A percentile compares a stretch with the other conserved stretches of the same genome.
phyloP scores from a whole-genome alignment of 192 early-diverging fungal genomes.

The Coemansia sp. region DNA sequence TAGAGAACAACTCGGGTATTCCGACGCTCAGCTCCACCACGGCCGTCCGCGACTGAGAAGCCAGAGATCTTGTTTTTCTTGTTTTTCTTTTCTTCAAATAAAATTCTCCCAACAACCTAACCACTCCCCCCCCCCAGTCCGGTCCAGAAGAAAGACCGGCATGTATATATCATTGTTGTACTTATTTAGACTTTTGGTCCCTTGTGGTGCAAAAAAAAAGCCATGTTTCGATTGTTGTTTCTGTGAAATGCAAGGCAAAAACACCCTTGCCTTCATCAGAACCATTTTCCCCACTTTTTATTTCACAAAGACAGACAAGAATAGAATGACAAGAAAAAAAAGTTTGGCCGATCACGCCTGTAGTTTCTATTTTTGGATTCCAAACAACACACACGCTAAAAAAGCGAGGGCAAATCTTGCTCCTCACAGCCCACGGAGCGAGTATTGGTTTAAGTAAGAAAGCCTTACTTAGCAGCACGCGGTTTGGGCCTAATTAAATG shows the following conservation, averaged over 20 bases:
- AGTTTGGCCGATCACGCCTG: background rate
- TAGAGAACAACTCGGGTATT: constrained; percentile 40
- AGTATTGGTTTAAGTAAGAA: too few relatives aligned
- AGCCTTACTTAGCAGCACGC: too few relatives aligned
- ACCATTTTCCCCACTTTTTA: background rate
- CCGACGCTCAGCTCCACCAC: constrained; percentile 25
- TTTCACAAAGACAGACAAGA: background rate
- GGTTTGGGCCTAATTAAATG: too few relatives aligned
- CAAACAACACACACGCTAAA: too few relatives aligned
- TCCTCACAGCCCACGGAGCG: too few relatives aligned
- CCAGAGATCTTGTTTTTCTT: too few relatives aligned
- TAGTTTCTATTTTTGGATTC: background rate
- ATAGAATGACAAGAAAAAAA: background rate
- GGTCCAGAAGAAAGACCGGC: too few relatives aligned
- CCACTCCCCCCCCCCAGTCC: too few relatives aligned
- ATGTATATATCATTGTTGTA: too few relatives aligned
- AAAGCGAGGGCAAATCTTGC: too few relatives aligned
- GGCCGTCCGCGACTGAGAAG: background rate
- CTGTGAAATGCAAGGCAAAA: constrained; percentile 4
- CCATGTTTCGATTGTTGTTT: background rate
- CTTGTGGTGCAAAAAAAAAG: background rate
- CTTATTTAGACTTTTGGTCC: background rate
- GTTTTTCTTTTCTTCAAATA: background rate
- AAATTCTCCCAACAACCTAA: background rate
- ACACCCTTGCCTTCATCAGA: background rate